These are phyloP conservation scores for Pleoardoris graminearum DNA, from an alignment of 2,329 filamentous ascomycete species.

Conservation along the genomic window DNA sequence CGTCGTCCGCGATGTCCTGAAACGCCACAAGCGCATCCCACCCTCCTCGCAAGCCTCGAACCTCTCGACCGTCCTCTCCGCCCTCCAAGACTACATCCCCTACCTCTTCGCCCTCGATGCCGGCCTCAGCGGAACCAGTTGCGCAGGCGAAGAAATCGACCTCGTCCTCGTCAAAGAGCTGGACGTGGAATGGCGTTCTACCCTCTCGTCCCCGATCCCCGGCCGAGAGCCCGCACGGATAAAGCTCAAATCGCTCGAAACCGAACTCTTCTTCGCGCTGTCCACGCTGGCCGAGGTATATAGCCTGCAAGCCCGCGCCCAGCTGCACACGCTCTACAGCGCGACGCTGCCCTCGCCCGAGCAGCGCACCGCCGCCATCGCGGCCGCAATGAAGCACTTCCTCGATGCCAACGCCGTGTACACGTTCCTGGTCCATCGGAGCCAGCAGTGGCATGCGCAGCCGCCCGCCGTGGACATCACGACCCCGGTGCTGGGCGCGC, in stretches of 20 bases:
- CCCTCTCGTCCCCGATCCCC: slow-evolving; percentile 65
- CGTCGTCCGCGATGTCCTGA: slow-evolving; percentile 79
- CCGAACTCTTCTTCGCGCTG: slow-evolving; percentile 80
- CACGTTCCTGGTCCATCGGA: slow-evolving; percentile 66
- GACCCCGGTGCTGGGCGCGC: slow-evolving; percentile 48
- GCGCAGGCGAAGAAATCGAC: slow-evolving; percentile 65
- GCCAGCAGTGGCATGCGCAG: slow-evolving; percentile 47
- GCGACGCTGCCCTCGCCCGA: slow-evolving; percentile 59
- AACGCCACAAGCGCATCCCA: slow-evolving; percentile 86
- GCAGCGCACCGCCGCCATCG: slow-evolving; percentile 70
- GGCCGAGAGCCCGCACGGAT: slow-evolving; percentile 66
- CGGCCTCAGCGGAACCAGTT: slow-evolving; percentile 63
- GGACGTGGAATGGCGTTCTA: slow-evolving; percentile 79
- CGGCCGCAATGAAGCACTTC: slow-evolving; percentile 74
- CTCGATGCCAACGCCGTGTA: slow-evolving; percentile 80
- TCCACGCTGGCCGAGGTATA: slow-evolving; percentile 76
- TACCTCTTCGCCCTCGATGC: slow-evolving; percentile 79
- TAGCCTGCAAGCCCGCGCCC: slow-evolving; percentile 70
- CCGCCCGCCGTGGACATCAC: slow-evolving; percentile 48
- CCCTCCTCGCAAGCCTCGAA: slow-evolving; percentile 70
- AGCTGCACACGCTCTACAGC: slow-evolving; percentile 74
- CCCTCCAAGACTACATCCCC: slow-evolving; percentile 77
- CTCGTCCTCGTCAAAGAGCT: slow-evolving; percentile 70
- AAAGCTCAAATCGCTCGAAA: slow-evolving; percentile 73
- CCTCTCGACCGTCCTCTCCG: slow-evolving; percentile 69